A percentile compares a stretch with the other conserved stretches of the same genome.
These are phyloP conservation scores for Oryza longistaminata DNA, from an alignment of 176 grass and related monocot species.

Conservation along the genomic window DNA sequence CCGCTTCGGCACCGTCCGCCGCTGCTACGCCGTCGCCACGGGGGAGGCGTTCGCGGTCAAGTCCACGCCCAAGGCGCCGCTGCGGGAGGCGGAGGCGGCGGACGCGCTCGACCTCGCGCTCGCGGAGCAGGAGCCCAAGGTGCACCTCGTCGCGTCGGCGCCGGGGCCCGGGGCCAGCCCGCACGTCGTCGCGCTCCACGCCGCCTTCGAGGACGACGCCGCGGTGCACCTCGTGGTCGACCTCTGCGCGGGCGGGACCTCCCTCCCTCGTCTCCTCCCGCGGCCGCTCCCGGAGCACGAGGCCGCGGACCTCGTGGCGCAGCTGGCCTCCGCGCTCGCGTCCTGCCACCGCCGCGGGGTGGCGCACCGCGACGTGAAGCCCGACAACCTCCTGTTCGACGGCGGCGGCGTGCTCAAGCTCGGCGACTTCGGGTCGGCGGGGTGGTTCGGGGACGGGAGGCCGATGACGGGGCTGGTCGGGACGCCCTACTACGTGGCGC, in stretches of 20 bases:
- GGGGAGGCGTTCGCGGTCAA: conserved; percentile 60
- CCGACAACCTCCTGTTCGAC: conserved; percentile 78
- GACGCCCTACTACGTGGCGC: conserved; percentile 75
- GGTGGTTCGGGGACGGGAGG: conserved; percentile 63
- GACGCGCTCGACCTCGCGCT: conserved; percentile 69
- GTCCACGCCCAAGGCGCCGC: conserved; percentile 58
- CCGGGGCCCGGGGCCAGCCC: conserved; percentile 3
- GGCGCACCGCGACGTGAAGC: conserved; percentile 89
- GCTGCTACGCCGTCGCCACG: conserved; percentile 56
- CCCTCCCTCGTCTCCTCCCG: conserved; percentile 43
- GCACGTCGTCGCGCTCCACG: conserved; percentile 53
- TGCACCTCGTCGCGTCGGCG: conserved; percentile 56
- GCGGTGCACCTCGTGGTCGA: conserved; percentile 68
- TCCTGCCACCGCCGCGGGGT: conserved; percentile 69
- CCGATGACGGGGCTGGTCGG: conserved; percentile 67
- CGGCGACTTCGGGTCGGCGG: conserved; percentile 73
- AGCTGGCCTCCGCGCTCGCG: conserved; percentile 47
- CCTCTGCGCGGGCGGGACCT: conserved; percentile 67
- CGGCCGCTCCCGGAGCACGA: conserved; percentile 57
- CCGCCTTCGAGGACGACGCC: conserved; percentile 62
- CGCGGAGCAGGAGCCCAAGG: conserved; percentile 67
- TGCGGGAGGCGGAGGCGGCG: conserved; percentile 8
- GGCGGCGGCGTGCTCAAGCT: conserved; percentile 53
- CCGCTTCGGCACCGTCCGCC: conserved; percentile 62
- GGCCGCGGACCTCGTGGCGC: conserved; percentile 43